Percentiles rank a stretch among this genome's conserved stretches.
Conservation (phyloP, 2,329 filamentous ascomycete genomes). For the Aspergillus puulaauensis region DNA sequence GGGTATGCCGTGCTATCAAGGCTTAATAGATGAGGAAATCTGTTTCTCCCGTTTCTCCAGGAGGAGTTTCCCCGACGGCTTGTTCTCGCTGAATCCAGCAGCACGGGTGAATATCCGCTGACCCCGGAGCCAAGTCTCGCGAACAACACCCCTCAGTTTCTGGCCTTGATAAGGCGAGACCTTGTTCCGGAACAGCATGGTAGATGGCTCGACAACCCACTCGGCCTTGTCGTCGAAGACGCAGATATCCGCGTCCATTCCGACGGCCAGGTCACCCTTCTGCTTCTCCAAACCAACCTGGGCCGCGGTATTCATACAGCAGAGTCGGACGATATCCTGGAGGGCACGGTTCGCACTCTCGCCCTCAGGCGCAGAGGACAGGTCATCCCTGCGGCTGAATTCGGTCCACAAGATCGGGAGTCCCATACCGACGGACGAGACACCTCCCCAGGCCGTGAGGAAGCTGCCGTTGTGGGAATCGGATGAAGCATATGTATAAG, state of each 20-base stretch:
- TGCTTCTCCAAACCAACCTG: conserved; percentile 80
- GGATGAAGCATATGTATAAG: conserved; percentile 30
- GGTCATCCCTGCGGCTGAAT: conserved; percentile 59
- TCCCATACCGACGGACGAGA: conserved; percentile 89
- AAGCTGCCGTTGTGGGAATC: conserved; percentile 66
- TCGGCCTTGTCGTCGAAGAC: conserved; percentile 83
- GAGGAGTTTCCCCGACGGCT: conserved; percentile 38
- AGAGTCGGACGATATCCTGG: conserved; percentile 79
- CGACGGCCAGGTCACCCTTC: conserved; percentile 78
- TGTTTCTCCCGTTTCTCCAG: conserved; percentile 35
- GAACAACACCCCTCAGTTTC: conserved; percentile 72
- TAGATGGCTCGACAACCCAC: conserved; percentile 72
- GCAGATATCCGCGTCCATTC: conserved; percentile 86
- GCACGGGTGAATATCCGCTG: conserved; percentile 70
- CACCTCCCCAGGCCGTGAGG: conserved; percentile 94
- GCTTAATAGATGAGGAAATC: too few species aligned
- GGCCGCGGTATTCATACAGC: conserved; percentile 78
- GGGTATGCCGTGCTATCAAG: too few species aligned
- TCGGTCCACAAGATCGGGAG: conserved; percentile 87
- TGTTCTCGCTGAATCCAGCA: conserved; percentile 39
- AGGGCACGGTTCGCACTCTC: conserved; percentile 52
- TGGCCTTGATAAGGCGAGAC: conserved; percentile 88
- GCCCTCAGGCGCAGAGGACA: conserved; percentile 39
- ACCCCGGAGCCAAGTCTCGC: conserved; percentile 83
- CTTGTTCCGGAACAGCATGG: conserved; percentile 94